Evolutionary conservation across 495 filamentous ascomycete genomes (phyloP).

Genomic region (Aspergillus olivimuriae): DNA sequence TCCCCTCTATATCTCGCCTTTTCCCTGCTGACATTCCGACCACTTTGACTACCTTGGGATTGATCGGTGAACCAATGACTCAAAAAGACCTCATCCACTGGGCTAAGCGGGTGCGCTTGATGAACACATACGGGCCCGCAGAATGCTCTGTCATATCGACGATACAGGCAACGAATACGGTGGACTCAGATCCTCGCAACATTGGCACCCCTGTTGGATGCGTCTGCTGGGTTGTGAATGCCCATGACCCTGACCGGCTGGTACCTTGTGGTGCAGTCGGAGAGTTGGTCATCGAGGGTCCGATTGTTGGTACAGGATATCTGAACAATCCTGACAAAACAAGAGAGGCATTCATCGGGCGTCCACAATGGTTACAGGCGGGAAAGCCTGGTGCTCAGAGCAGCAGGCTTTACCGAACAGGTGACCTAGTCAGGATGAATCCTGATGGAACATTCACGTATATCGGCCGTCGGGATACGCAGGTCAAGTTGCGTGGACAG

Average conservation of each 20-base stretch:
- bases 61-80: not conserved
- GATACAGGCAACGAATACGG: not conserved
- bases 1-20: not conserved
- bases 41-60: no score
- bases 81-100: not conserved
- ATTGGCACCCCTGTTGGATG: not conserved
- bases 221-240: not conserved
- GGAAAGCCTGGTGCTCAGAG: not conserved
- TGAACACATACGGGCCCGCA: not conserved
- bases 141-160: not conserved
- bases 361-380: not conserved
- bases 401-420: not conserved
- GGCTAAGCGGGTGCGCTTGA: not conserved
- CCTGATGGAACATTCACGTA: not conserved
- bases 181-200: not conserved
- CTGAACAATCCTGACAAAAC: not conserved
- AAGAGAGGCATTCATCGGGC: not conserved
- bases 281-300: not conserved
- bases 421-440: not conserved
- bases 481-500: not conserved
- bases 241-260: not conserved
- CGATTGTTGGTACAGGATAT: not conserved
- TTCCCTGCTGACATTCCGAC: no score
- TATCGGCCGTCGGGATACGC: not conserved
- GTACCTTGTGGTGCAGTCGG: not conserved